Evolutionary conservation across 345 rosid genomes (phyloP).

Genomic region (Firmiana major): DNA sequence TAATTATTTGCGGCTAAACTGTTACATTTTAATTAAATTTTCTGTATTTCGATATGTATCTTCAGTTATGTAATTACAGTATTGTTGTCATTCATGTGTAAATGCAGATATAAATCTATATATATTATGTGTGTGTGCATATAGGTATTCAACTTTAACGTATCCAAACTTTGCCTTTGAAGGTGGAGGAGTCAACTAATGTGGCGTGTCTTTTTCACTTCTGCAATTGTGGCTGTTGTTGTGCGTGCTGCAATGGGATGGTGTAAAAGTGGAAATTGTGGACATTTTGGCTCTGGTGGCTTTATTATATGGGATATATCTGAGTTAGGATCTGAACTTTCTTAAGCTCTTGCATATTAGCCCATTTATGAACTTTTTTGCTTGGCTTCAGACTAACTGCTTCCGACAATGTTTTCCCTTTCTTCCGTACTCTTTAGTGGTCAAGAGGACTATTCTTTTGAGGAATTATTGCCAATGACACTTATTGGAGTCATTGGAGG

Average conservation of each 20-base stretch:
- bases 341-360: not conserved
- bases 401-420: conserved; percentile 3
- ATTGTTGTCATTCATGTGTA: not conserved
- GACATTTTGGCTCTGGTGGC: conserved; percentile 95
- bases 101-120: not conserved
- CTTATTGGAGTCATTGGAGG: conserved; percentile 92
- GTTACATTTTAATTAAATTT: not conserved
- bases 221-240: conserved; percentile 95
- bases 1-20: not conserved
- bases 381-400: conserved; percentile 17
- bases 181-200: conserved; percentile 99
- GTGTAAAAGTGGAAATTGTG: conserved; percentile 60
- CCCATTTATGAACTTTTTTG: conserved; percentile 10
- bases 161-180: conserved; percentile 21
- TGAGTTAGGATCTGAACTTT: conserved; percentile 50
- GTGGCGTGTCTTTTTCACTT: conserved; percentile 99
- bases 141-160: not conserved
- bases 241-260: conserved; percentile 95
- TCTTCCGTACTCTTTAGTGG: conserved; percentile 44
- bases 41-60: not conserved
- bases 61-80: not conserved
- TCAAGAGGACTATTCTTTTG: conserved; percentile 92
- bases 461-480: conserved; percentile 92
- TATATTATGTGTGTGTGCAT: not conserved
- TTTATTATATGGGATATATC: conserved; percentile 95